A percentile compares a stretch with the other conserved stretches of the same genome.
Conservation (phyloP, 2,329 filamentous ascomycete genomes). For the Rachicladosporium sp. region DNA sequence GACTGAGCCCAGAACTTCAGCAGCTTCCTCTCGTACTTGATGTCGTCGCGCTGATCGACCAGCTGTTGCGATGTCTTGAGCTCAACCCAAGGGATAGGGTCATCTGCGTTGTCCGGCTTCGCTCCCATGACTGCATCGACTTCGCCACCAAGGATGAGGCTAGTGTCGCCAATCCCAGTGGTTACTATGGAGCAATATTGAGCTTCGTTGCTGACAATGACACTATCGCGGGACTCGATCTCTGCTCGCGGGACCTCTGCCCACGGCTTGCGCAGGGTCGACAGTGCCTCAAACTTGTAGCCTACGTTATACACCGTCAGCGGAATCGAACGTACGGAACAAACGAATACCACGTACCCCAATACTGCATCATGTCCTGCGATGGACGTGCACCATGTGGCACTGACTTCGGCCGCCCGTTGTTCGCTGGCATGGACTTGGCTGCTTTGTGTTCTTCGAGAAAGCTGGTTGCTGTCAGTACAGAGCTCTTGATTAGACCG, state of each 20-base stretch:
- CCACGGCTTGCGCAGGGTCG: slow-evolving; percentile 64
- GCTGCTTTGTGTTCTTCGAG: slow-evolving; percentile 80
- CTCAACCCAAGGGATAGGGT: slow-evolving; percentile 84
- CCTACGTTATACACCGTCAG: slow-evolving; percentile 36
- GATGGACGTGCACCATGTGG: slow-evolving; percentile 36
- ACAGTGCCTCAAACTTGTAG: slow-evolving; percentile 91
- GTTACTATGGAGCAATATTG: slow-evolving; percentile 93
- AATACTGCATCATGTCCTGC: slow-evolving; percentile 79
- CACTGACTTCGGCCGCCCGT: slow-evolving; percentile 33
- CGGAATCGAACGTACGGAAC: background rate
- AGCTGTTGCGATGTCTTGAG: slow-evolving; percentile 61
- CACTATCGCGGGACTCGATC: slow-evolving; percentile 62
- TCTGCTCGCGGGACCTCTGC: slow-evolving; percentile 57
- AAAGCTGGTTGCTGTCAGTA: slow-evolving; percentile 46
- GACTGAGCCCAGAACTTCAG: slow-evolving; percentile 88
- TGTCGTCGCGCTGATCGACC: slow-evolving; percentile 51
- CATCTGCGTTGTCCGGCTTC: slow-evolving; percentile 53
- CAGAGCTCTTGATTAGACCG: background rate
- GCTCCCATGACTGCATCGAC: slow-evolving; percentile 90
- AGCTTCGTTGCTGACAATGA: slow-evolving; percentile 72
- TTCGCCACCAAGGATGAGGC: slow-evolving; percentile 76
- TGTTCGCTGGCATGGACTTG: slow-evolving; percentile 54
- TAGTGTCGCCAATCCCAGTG: slow-evolving; percentile 67
- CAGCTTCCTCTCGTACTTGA: slow-evolving; percentile 53
- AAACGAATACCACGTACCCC: slow-evolving; percentile 49